These are phyloP conservation scores for Chaetomium sp. DNA, from an alignment of 2,329 filamentous ascomycete species.

Conservation along the genomic window DNA sequence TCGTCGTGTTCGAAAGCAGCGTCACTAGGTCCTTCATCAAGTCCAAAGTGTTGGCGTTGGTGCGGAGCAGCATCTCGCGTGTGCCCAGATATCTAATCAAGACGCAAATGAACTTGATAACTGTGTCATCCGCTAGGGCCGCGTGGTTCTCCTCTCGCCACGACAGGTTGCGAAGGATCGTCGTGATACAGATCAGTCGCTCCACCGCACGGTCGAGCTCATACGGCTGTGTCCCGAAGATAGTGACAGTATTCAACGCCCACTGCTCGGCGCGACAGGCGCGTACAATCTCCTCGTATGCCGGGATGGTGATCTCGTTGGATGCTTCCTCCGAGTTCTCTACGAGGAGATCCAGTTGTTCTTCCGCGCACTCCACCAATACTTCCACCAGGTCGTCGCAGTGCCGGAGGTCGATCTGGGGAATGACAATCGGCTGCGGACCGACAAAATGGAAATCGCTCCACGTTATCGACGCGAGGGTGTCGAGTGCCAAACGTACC, in stretches of 20 bases:
- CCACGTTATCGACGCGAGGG: slow-evolving; percentile 46
- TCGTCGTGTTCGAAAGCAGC: slow-evolving; percentile 81
- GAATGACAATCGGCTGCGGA: slow-evolving; percentile 53
- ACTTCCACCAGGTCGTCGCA: slow-evolving; percentile 88
- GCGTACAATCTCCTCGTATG: slow-evolving; percentile 83
- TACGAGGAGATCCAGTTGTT: slow-evolving; percentile 76
- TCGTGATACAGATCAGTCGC: slow-evolving; percentile 81
- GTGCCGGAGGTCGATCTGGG: slow-evolving; percentile 60
- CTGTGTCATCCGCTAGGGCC: slow-evolving; percentile 65
- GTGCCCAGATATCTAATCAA: slow-evolving; percentile 84
- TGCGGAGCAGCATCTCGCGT: slow-evolving; percentile 76
- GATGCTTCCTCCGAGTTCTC: slow-evolving; percentile 81
- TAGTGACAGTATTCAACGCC: slow-evolving; percentile 62
- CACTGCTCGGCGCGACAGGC: slow-evolving; percentile 70
- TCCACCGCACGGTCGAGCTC: slow-evolving; percentile 83
- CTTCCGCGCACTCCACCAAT: slow-evolving; percentile 83
- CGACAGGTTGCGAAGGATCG: slow-evolving; percentile 86
- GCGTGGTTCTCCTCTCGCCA: slow-evolving; percentile 71
- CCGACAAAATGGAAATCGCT: slow-evolving; percentile 50
- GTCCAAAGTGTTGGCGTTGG: slow-evolving; percentile 78
- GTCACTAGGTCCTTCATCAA: slow-evolving; percentile 95
- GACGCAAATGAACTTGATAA: slow-evolving; percentile 77
- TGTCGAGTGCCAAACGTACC: slow-evolving; percentile 83
- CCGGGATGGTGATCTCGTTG: slow-evolving; percentile 72
- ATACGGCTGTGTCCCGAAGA: slow-evolving; percentile 70